phyloP scores from a whole-genome alignment of 805 yeast species.

The Tetrapisispora arboricola region DNA sequence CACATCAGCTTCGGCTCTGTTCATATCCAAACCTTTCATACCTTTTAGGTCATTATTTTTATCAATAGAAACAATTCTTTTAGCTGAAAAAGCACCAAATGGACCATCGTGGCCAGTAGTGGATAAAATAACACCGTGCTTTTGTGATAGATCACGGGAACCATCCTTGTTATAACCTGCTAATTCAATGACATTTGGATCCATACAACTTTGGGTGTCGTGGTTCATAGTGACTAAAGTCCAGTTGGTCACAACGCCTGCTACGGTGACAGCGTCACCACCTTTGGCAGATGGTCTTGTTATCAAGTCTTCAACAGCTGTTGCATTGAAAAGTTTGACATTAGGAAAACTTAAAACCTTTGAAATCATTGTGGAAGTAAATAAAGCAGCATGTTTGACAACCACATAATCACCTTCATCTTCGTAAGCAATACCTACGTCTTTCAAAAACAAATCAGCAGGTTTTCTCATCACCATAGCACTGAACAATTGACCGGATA shows the following conservation, averaged over 20 bases:
- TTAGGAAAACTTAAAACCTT: slow-evolving; percentile 63
- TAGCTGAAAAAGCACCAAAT: slow-evolving; percentile 70
- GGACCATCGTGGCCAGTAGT: slow-evolving; percentile 81
- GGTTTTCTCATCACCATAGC: slow-evolving; percentile 78
- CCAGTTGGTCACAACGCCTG: slow-evolving; percentile 81
- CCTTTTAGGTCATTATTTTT: slow-evolving; percentile 42
- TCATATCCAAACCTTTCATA: slow-evolving; percentile 75
- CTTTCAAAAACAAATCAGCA: slow-evolving; percentile 58
- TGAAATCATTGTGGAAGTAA: slow-evolving; percentile 60
- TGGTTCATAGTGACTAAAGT: slow-evolving; percentile 68
- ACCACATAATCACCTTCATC: slow-evolving; percentile 76
- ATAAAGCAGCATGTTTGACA: slow-evolving; percentile 70
- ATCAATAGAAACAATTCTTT: slow-evolving; percentile 50
- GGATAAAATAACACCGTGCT: slow-evolving; percentile 46
- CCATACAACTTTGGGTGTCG: slow-evolving; percentile 72
- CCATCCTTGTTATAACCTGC: slow-evolving; percentile 29
- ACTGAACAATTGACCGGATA: slow-evolving; percentile 66
- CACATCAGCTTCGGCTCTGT: slow-evolving; percentile 64
- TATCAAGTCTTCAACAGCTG: slow-evolving; percentile 71
- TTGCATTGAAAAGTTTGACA: slow-evolving; percentile 68
- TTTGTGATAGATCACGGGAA: slow-evolving; percentile 27
- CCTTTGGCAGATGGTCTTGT: slow-evolving; percentile 50
- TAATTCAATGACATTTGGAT: slow-evolving; percentile 65
- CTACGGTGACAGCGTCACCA: slow-evolving; percentile 48
- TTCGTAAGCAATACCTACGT: slow-evolving; percentile 54